Evolutionary conservation across 257 asterid species (phyloP).

Genomic region (Plectranthus barbatus): DNA sequence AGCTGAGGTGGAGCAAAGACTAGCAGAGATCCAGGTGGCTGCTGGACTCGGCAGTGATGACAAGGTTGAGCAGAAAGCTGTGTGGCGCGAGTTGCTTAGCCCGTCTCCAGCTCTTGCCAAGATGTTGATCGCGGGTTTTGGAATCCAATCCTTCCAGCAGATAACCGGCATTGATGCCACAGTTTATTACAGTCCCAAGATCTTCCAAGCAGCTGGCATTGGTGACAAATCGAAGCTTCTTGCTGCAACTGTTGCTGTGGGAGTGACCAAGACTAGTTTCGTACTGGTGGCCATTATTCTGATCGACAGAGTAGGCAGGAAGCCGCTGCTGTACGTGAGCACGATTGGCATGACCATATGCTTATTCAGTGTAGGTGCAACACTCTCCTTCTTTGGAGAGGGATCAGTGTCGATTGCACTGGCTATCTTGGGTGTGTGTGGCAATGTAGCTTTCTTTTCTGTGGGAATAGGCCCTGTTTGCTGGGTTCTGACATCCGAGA

Average conservation of each 20-base stretch:
- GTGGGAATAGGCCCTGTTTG: conserved; percentile 86
- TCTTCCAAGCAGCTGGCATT: conserved; percentile 69
- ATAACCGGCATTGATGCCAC: conserved; percentile 89
- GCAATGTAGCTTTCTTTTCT: conserved; percentile 84
- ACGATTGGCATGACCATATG: conserved; percentile 85
- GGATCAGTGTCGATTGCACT: conserved; percentile 39
- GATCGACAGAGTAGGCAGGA: conserved; percentile 71
- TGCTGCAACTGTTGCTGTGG: conserved; percentile 90
- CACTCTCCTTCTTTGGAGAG: conserved; percentile 38
- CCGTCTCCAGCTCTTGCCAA: conserved; percentile 68
- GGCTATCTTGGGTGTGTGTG: conserved; percentile 57
- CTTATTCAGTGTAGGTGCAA: conserved; percentile 40
- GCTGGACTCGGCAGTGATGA: conserved; percentile 33
- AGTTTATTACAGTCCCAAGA: conserved; percentile 86
- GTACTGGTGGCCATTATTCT: conserved; percentile 65
- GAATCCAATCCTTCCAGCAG: conserved; percentile 90
- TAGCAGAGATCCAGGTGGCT: conserved; percentile 61
- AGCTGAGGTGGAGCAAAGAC: conserved; percentile 70
- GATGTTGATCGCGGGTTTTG: conserved; percentile 77
- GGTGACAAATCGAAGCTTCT: conserved; percentile 54
- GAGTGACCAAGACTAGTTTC: conserved; percentile 63
- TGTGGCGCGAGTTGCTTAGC: conserved; percentile 60
- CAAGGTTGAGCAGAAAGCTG: conserved; percentile 39
- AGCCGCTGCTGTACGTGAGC: conserved; percentile 84
- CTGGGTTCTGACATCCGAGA: conserved; percentile 89